Conservation (phyloP, 495 filamentous ascomycete genomes). For the Bryoglossum gracile region DNA sequence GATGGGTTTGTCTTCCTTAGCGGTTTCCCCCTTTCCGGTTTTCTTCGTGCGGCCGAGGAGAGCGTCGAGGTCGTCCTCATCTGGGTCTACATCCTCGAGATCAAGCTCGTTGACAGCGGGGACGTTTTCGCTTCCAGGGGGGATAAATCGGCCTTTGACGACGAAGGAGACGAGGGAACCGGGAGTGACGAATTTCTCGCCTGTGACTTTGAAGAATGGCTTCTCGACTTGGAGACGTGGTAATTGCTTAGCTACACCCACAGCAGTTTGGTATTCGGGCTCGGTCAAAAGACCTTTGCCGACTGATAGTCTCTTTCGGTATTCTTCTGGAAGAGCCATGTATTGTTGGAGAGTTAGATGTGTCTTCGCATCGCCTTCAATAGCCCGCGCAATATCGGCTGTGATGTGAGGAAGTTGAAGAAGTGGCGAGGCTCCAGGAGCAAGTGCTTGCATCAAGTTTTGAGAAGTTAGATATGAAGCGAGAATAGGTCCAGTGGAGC, state of each 20-base stretch:
- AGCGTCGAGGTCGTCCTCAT: slow-evolving; percentile 87
- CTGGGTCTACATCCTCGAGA: slow-evolving; percentile 83
- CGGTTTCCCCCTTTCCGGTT: slow-evolving; percentile 42
- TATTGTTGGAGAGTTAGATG: slow-evolving; percentile 79
- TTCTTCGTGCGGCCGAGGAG: slow-evolving; percentile 73
- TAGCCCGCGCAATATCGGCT: slow-evolving; percentile 58
- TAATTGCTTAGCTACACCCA: slow-evolving; percentile 71
- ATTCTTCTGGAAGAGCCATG: slow-evolving; percentile 70
- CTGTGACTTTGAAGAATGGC: slow-evolving; percentile 96
- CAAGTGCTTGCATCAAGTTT: slow-evolving; percentile 79
- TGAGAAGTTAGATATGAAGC: slow-evolving; percentile 77
- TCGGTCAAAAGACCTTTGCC: slow-evolving; percentile 66
- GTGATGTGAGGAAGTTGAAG: slow-evolving; percentile 90
- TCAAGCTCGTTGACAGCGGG: slow-evolving; percentile 69
- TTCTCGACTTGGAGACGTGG: slow-evolving; percentile 80
- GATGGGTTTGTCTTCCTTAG: slow-evolving; percentile 50
- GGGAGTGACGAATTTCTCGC: slow-evolving; percentile 88
- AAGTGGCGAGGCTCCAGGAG: slow-evolving; percentile 76
- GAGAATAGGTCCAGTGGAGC: slow-evolving; percentile 73
- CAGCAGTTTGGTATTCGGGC: slow-evolving; percentile 65
- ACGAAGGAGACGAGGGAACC: slow-evolving; percentile 88
- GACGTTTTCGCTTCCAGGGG: slow-evolving; percentile 67
- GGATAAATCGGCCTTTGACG: slow-evolving; percentile 89
- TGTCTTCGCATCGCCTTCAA: slow-evolving; percentile 68
- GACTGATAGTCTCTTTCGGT: slow-evolving; percentile 61